Evolutionary conservation across 2,329 filamentous ascomycete genomes (phyloP).

Genomic region (Chaetomium sp.): DNA sequence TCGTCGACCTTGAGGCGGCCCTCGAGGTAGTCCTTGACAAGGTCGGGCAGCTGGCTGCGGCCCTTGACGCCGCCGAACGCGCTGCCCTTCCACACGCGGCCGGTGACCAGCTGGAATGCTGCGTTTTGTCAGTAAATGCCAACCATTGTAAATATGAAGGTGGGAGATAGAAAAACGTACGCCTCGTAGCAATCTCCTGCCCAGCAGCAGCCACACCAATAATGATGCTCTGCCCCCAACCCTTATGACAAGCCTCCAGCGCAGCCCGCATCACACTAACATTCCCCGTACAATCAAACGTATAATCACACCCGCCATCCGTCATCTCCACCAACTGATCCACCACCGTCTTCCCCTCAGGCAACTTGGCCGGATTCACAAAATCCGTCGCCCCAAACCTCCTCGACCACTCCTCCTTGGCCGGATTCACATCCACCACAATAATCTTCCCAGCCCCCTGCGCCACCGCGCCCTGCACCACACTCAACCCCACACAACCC

Average conservation of each 20-base stretch:
- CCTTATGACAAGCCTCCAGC: conserved; percentile 97
- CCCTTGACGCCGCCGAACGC: conserved; percentile 98
- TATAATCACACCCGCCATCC: conserved; percentile 96
- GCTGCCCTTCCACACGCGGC: conserved; percentile 95
- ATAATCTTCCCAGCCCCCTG: conserved; percentile 76
- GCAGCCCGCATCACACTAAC: conserved; percentile 93
- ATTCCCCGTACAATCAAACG: conserved; percentile 98
- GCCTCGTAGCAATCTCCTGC: conserved; percentile 89
- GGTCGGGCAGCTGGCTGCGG: conserved; percentile 78
- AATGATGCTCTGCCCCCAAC: conserved; percentile 96
- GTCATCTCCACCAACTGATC: conserved; percentile 96
- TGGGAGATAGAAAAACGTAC: conserved; percentile 50
- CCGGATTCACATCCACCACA: conserved; percentile 69
- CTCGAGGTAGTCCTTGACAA: conserved; percentile 83
- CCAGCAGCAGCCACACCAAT: conserved; percentile 96
- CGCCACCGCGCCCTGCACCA: conserved; percentile 87
- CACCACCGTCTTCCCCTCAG: conserved; percentile 69
- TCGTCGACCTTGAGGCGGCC: conserved; percentile 96
- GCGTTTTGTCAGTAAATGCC: background rate
- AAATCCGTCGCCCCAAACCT: conserved; percentile 98
- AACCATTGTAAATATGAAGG: conserved; percentile 2
- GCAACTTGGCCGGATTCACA: conserved; percentile 79
- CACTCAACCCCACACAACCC: conserved; percentile 89
- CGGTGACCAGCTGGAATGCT: conserved; percentile 95
- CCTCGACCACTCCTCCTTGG: conserved; percentile 83